Base-by-base conservation (phyloP, 1,284 basidiomycete genomes). In the Amylostereum chailletii region DNA sequence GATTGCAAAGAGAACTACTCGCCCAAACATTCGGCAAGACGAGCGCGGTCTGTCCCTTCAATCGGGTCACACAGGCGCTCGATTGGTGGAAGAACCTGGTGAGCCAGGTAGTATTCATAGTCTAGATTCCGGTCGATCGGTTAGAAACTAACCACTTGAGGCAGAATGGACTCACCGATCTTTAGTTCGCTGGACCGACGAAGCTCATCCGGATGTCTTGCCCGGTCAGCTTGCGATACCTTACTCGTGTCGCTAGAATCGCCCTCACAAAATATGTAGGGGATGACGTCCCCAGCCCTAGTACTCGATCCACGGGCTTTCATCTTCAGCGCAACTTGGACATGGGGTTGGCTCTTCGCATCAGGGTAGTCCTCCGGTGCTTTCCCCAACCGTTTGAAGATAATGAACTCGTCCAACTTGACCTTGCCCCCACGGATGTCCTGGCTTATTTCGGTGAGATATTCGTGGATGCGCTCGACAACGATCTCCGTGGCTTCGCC, bases 321-420 rank as follows among this genome's bases (percentile, higher is more conserved):
- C 84, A 96, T 85, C 32, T 91, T 79, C 51, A 96, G 70, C 0
- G 95, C 95, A 9, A 99, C 96, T 60, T 97, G 94, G 1, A 99
- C 96, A 61, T 99, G 96, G 1, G 95, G 95, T 60, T 95, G 94
- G 40, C 77, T 83, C 68, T 97, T 97, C 29, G 83, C 89, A 62
- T 98, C 94, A 0, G 94, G 94, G 61, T 98, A 99, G 62, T 95
- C 94, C 61, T 94, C 88, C 0, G 93, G 94, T 57, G 92, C 90
- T 73, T 95, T 97, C 30, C 94, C 90, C 45, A 97, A 72, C 53
- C 94, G 86, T 90, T 96, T 97, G 75, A 81, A 86, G 62, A 99
- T 84, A 63, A 95, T 93, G 67, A 94, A 96, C 55, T 98, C 92
- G 3, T 99, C 96, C 11, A 94, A 62, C 48, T 85, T 85, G 37